A percentile compares a stretch with the other conserved stretches of the same genome.
Conservation (phyloP, 1,284 basidiomycete genomes). For the Naganishia liquefaciens region DNA sequence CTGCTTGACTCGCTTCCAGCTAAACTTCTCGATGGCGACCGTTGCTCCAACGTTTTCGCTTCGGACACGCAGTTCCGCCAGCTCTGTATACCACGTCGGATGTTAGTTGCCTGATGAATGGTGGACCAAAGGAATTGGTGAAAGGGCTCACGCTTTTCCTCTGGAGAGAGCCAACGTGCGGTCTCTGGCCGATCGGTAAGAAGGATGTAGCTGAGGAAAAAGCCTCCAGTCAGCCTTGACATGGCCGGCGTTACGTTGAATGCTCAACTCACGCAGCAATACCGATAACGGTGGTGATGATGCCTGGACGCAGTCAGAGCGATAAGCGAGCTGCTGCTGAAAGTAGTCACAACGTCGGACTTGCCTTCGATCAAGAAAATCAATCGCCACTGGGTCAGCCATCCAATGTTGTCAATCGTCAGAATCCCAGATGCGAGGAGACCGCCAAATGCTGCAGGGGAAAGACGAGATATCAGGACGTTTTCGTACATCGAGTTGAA, state of each 20-base stretch:
- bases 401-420: slow-evolving; percentile 29
- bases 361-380: slow-evolving; percentile 49
- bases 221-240: neutral
- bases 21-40: slow-evolving; percentile 45
- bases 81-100: neutral
- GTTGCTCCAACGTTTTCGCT: slow-evolving; percentile 49
- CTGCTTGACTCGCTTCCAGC: slow-evolving; percentile 35
- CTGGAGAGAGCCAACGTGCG: slow-evolving; percentile 49
- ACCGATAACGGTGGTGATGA: slow-evolving; percentile 49
- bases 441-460: slow-evolving; percentile 28
- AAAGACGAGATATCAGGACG: neutral
- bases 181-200: slow-evolving; percentile 47
- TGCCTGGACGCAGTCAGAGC: slow-evolving; percentile 28
- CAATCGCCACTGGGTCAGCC: slow-evolving; percentile 23
- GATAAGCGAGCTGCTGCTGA: neutral
- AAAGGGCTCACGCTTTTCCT: slow-evolving; percentile 39
- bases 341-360: neutral
- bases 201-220: slow-evolving; percentile 39
- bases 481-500: neutral
- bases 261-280: slow-evolving; percentile 16
- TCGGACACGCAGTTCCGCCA: slow-evolving; percentile 39
- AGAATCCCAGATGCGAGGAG: slow-evolving; percentile 30
- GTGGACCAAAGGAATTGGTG: neutral
- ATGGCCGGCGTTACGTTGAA: neutral
- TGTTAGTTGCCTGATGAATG: too few species aligned